A percentile compares a stretch with the other conserved stretches of the same genome.
Evolutionary conservation across 2,329 filamentous ascomycete genomes (phyloP).

Genomic region (Aspergillus novofumigatus): DNA sequence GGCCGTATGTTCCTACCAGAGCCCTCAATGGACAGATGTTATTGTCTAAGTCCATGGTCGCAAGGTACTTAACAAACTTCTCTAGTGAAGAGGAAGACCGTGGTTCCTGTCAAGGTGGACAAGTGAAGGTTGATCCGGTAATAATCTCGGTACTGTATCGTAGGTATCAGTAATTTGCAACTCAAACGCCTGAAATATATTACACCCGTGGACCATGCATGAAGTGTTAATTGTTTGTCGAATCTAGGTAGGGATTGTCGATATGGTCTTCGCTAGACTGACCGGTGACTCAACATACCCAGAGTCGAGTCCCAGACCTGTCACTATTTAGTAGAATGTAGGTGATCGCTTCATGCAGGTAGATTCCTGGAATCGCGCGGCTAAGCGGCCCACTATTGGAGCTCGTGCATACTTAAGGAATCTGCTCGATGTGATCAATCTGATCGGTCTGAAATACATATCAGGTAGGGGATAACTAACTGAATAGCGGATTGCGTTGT

Average conservation of each 20-base stretch:
- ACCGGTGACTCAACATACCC: neutral
- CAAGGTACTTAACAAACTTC: neutral
- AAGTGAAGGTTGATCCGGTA: neutral
- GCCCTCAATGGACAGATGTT: too few species aligned
- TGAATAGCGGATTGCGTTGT: neutral
- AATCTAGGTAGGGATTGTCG: too few species aligned
- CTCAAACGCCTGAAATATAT: neutral
- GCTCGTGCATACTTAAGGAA: neutral
- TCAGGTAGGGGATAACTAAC: neutral
- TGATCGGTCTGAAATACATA: neutral
- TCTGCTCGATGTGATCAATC: neutral
- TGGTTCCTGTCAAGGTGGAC: neutral
- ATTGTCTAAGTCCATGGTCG: too few species aligned
- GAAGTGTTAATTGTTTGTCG: too few species aligned
- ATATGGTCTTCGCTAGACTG: too few species aligned
- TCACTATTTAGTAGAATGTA: neutral
- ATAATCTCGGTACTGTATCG: neutral
- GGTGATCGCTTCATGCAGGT: slow-evolving; percentile 6
- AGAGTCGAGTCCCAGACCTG: neutral
- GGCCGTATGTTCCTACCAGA: too few species aligned
- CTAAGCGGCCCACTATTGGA: neutral
- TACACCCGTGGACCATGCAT: too few species aligned
- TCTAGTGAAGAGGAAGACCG: neutral
- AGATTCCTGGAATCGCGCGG: slow-evolving; percentile 7
- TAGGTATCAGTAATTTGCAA: neutral